Evolutionary conservation across 306 rosid species (phyloP), one percentile per base, ranked within the genome.

Genomic region (Quercus agrifolia): DNA sequence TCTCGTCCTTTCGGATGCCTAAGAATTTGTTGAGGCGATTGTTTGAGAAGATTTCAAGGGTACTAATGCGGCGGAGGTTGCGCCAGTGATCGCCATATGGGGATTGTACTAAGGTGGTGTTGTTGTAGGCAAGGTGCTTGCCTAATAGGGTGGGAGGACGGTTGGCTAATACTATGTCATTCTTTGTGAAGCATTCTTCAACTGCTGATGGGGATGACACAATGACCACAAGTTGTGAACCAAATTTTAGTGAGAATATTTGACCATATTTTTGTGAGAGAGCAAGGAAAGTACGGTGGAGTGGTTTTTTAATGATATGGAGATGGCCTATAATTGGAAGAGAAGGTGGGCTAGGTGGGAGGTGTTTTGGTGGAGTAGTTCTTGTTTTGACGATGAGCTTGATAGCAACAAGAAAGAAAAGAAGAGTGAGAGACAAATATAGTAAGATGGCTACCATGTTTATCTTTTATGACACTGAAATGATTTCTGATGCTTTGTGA

Each of bases 21-120:
- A 5, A 6, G 56, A 88, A 89, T 19, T 11, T 18, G 72, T 77
- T 86, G 18, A 83, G 76, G 1, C 88, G 78, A 14, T 20, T 52
- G 13, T 83, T 12, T 15, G 93, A 92, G 78, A 89, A 87, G 35
- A 93, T 88, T 71, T 93, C 94, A 0, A 83, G 31, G 1, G 92
- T 23, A 54, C 91, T 79, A 1, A 93, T 88, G 27, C 94, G 94
- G n/a, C 94, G 97, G 2, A 89, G 57, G 87, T 89, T 93, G 19
- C 94, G 94, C 97, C 97, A 93, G 74, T 88, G 94, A 20, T 91
- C 96, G 7, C 96, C 96, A 56, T 91, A 88, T 0, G 92, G 59
- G 5, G 97, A 2, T 1, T 23, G 0, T 0, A 54, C 0, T 0
- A 91, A 0, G 2, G 63, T 76, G 74, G 94, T 88, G 73, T 70